Evolutionary conservation across 176 grass and related monocot species (phyloP).

Genomic region (Oryza rufipogon): DNA sequence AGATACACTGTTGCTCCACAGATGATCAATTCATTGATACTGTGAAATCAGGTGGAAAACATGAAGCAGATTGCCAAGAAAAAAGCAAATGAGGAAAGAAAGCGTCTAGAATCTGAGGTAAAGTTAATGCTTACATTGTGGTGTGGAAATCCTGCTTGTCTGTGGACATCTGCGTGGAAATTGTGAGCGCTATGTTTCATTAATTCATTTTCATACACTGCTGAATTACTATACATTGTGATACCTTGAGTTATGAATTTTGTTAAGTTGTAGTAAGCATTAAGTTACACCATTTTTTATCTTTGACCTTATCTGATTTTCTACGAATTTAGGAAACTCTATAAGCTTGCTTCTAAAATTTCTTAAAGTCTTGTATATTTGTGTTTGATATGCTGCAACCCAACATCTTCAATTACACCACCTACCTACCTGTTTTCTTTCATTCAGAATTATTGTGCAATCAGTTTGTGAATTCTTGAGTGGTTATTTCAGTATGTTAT

Average conservation of each 20-base stretch:
- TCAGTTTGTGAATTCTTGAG: neutral
- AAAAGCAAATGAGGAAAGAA: slow-evolving; percentile 89
- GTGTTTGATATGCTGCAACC: neutral
- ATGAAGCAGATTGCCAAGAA: slow-evolving; percentile 94
- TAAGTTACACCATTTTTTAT: neutral
- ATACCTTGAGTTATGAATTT: slow-evolving; percentile 6
- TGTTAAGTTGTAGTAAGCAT: neutral
- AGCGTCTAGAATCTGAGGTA: slow-evolving; percentile 89
- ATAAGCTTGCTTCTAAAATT: neutral
- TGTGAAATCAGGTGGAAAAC: slow-evolving; percentile 65
- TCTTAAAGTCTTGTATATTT: neutral
- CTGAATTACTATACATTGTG: neutral
- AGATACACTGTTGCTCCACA: neutral
- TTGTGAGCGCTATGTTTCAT: neutral
- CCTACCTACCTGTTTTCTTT: slow-evolving; percentile 5
- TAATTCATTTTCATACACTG: neutral
- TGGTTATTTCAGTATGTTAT: slow-evolving; percentile 7
- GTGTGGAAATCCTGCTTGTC: neutral
- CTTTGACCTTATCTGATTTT: neutral
- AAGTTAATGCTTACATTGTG: neutral
- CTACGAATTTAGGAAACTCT: neutral
- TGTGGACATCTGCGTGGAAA: neutral
- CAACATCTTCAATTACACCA: slow-evolving; percentile 14
- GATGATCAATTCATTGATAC: slow-evolving; percentile 25
- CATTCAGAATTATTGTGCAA: slow-evolving; percentile 4